These are phyloP conservation scores for Odontarrhena argentea DNA, from an alignment of 345 rosid species.

Conservation along the genomic window DNA sequence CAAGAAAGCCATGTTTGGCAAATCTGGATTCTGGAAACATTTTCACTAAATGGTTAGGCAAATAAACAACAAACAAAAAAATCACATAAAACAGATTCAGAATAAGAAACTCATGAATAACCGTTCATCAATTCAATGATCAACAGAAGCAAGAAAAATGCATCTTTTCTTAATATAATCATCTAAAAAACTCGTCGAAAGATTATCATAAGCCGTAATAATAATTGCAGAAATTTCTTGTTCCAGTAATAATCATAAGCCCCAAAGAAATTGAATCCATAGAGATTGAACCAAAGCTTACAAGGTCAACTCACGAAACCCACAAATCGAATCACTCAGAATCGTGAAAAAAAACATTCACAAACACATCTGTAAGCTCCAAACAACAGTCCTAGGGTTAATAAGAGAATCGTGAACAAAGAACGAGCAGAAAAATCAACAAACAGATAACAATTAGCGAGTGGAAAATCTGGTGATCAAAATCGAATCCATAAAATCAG, in stretches of 20 bases:
- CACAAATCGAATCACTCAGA: neutral
- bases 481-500: neutral
- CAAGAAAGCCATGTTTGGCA: constrained; percentile 71
- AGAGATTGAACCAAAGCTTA: constrained; percentile 11
- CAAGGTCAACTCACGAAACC: constrained; percentile 34
- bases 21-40: constrained; percentile 14
- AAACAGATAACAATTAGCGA: constrained; percentile 6
- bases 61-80: constrained; percentile 6
- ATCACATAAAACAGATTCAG: neutral
- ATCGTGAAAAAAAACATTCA: neutral
- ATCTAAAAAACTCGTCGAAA: neutral
- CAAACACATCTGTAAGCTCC: neutral
- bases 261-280: neutral
- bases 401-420: constrained; percentile 10
- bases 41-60: constrained; percentile 6
- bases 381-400: neutral
- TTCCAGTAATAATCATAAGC: neutral
- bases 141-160: neutral
- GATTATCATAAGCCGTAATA: neutral
- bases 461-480: neutral
- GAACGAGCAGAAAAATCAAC: neutral
- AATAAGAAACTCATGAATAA: neutral
- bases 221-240: neutral
- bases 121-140: constrained; percentile 1
- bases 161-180: neutral